Conservation (phyloP, 2,329 filamentous ascomycete genomes). For the Graphilbum ipis-grandicollis region DNA sequence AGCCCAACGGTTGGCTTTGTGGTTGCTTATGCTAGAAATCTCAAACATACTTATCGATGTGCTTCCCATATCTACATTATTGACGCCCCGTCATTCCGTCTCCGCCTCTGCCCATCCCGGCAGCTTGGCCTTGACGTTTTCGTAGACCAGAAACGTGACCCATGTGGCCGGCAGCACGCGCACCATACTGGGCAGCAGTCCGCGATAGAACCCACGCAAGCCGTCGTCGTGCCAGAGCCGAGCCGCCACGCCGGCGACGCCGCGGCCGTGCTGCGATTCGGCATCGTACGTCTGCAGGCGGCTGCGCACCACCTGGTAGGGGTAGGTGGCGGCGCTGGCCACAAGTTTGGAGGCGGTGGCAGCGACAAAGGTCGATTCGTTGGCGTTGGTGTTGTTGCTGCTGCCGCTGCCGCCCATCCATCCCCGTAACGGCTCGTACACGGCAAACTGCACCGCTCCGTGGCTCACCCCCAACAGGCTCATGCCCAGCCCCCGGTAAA, state of each 20-base stretch:
- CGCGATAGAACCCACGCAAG: slow-evolving; percentile 73
- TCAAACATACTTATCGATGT: too few species aligned
- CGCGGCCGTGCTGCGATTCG: slow-evolving; percentile 52
- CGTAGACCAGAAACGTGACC: slow-evolving; percentile 93
- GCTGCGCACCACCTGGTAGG: slow-evolving; percentile 82
- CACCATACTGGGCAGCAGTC: slow-evolving; percentile 73
- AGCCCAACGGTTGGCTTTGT: too few species aligned
- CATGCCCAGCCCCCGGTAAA: slow-evolving; percentile 75
- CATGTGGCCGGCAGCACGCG: slow-evolving; percentile 87
- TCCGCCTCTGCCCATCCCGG: slow-evolving; percentile 16
- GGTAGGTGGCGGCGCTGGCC: slow-evolving; percentile 81
- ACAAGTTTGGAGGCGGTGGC: slow-evolving; percentile 72
- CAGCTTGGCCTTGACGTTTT: slow-evolving; percentile 70
- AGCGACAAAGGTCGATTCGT: slow-evolving; percentile 63
- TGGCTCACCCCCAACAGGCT: slow-evolving; percentile 77
- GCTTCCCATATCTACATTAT: too few species aligned
- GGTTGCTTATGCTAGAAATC: too few species aligned
- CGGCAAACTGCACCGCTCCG: slow-evolving; percentile 87
- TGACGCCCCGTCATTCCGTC: too few species aligned
- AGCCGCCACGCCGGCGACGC: slow-evolving; percentile 49
- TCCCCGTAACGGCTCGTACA: slow-evolving; percentile 59
- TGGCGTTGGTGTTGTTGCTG: slow-evolving; percentile 21
- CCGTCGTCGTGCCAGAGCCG: slow-evolving; percentile 72
- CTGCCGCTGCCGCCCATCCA: slow-evolving; percentile 14
- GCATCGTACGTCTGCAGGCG: slow-evolving; percentile 82